phyloP scores from a whole-genome alignment of 2,329 filamentous ascomycete species.

The Trichophyton mentagrophytes region DNA sequence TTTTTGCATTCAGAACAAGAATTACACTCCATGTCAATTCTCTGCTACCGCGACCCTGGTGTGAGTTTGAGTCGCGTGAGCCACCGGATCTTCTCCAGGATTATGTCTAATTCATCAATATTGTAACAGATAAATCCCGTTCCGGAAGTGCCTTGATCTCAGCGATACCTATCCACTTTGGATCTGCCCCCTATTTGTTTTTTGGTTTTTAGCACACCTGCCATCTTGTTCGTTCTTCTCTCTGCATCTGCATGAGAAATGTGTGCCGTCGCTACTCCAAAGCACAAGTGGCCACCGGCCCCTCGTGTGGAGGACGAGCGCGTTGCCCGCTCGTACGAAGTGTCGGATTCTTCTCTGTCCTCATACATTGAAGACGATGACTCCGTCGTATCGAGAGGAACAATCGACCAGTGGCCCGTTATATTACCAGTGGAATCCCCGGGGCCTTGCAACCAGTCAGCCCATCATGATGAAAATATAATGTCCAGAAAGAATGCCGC shows the following conservation, averaged over 20 bases:
- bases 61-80: conserved; percentile 11
- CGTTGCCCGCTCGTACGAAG: conserved; percentile 31
- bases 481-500: neutral
- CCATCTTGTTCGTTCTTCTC: conserved; percentile 1
- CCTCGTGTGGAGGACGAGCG: conserved; percentile 35
- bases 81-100: conserved; percentile 9
- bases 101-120: conserved; percentile 12
- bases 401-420: conserved; percentile 34
- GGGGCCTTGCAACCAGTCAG: conserved; percentile 3
- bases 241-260: conserved; percentile 8
- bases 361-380: conserved; percentile 11
- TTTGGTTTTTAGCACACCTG: conserved; percentile 5
- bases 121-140: conserved; percentile 10
- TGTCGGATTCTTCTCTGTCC: conserved; percentile 19
- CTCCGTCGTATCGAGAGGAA: conserved; percentile 23
- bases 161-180: conserved; percentile 6
- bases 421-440: conserved; percentile 23
- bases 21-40: neutral
- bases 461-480: neutral
- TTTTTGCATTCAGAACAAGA: neutral
- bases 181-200: neutral
- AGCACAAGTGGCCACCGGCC: conserved; percentile 29
- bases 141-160: conserved; percentile 10
- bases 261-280: conserved; percentile 17
- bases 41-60: conserved; percentile 4